Percentiles rank a stretch among this genome's conserved stretches.
phyloP scores from a whole-genome alignment of 23 red algal species.

The Pyropia haitanensis region DNA sequence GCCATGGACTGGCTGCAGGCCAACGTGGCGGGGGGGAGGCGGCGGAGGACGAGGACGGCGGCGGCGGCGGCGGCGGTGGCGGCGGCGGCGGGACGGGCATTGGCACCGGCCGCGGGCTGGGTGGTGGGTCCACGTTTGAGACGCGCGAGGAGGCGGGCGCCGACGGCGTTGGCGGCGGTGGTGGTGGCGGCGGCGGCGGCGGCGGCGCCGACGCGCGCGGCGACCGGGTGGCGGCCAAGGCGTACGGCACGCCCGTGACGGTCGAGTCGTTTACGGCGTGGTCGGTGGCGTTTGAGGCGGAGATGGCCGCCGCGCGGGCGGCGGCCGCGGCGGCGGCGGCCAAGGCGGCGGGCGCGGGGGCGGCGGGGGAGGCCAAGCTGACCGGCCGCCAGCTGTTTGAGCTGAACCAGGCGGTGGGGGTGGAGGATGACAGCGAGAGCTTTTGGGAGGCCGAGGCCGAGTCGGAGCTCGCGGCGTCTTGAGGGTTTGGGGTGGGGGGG shows the following conservation, averaged over 20 bases:
- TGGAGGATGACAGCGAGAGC: slow-evolving; percentile 47
- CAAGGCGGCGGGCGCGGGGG: slow-evolving; percentile 3
- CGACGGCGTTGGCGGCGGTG: slow-evolving; percentile 9
- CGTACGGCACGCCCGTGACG: slow-evolving; percentile 64
- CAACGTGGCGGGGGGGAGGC: slow-evolving; percentile 34
- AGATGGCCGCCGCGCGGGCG: slow-evolving; percentile 7
- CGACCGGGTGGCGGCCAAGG: slow-evolving; percentile 42
- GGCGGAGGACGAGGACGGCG: slow-evolving; percentile 15
- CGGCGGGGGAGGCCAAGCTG: slow-evolving; percentile 22
- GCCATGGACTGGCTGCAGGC: slow-evolving; percentile 51
- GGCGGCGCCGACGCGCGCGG: no score
- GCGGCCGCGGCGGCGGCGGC: not conserved
- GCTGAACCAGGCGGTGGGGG: slow-evolving; percentile 20
- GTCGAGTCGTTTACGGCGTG: slow-evolving; percentile 54
- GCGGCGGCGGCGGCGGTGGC: not conserved
- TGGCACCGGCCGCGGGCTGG: not conserved
- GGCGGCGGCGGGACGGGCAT: not conserved
- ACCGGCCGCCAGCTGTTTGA: slow-evolving; percentile 64
- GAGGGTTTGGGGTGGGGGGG: no score
- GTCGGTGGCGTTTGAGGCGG: slow-evolving; percentile 32
- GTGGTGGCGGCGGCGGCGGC: no score
- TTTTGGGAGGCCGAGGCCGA: slow-evolving; percentile 70
- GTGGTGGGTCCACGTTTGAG: slow-evolving; percentile 39
- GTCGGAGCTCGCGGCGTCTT: no score
- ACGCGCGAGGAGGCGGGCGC: slow-evolving; percentile 39